Percentiles rank a stretch among this genome's conserved stretches.
phyloP scores from a whole-genome alignment of 306 rosid genomes.

The Fagus crenata region DNA sequence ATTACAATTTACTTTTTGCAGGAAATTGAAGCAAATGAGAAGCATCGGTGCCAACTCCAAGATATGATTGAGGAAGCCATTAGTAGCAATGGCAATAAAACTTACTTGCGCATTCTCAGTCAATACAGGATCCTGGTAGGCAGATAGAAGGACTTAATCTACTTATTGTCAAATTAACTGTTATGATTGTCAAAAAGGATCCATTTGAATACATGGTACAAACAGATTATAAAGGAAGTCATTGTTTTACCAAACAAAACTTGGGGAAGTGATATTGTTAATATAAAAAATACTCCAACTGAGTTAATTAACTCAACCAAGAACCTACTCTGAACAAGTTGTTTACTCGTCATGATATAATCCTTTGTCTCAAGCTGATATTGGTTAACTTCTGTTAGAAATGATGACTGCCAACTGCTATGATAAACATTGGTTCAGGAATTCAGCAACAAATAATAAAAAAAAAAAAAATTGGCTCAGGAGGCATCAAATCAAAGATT shows the following conservation, averaged over 20 bases:
- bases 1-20: slow-evolving; percentile 25
- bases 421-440: too few relatives aligned
- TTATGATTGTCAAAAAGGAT: background rate
- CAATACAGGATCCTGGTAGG: slow-evolving; percentile 68
- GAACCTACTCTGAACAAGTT: background rate
- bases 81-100: slow-evolving; percentile 52
- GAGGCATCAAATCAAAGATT: background rate
- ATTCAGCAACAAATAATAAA: too few relatives aligned
- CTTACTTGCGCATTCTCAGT: slow-evolving; percentile 60
- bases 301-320: slow-evolving; percentile 9
- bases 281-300: background rate
- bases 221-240: background rate
- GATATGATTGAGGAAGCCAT: slow-evolving; percentile 62
- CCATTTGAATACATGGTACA: background rate
- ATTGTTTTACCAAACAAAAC: slow-evolving; percentile 5
- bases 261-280: background rate
- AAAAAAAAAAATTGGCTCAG: background rate
- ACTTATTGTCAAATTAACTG: background rate
- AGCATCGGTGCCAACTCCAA: slow-evolving; percentile 54
- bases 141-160: background rate
- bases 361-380: background rate
- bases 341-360: background rate
- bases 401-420: too few relatives aligned
- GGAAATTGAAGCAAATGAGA: slow-evolving; percentile 68
- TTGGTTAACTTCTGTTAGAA: too few relatives aligned